Base-by-base conservation (phyloP, 192 early-diverging fungal genomes). In the Funneliformis mosseae region DNA sequence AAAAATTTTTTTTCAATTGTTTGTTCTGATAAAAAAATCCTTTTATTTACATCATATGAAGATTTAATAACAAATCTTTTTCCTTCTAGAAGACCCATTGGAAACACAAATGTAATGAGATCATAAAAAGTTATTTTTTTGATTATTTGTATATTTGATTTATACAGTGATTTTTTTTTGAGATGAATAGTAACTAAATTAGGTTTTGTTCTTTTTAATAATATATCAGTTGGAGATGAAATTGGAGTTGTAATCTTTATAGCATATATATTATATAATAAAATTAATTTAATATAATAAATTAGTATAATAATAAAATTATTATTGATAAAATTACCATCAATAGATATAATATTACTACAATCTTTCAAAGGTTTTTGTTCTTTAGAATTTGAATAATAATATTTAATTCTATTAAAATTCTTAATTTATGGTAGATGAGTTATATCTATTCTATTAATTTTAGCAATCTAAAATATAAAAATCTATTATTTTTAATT, bases 151-250 rank as follows among this genome's bases (percentile, higher is more conserved):
- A 77, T 42, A 46, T 77, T 77, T 38, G 33, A 11, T 41, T 66
- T 77, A 18, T 43, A 77, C 0, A 62, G 76, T n/a, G 76, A 77
- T 21, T 45, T 77, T 8, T 66, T 77, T 42, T 66, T 62, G 7
- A 61, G 62, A 45, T 77, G 76, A 25, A 77, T 8, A n/a, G 48
- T 46, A n/a, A 48, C 39, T 33, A 66, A 28, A 33, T 33, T 11
- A 16, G 33, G 33, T 6, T 12, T 66, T 38, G 2, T 28, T 66
- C 28, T 14, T 33, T 66, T 90, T 89, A 45, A 79, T 81, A 16
- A 82, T 61, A 33, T 67, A 77, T 0, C 16, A 21, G 18, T 55
- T 6, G 50, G 50, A 21, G 0, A 18, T 55, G 14, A 5, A 55
- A 6, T 18, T 55, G 33, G 3, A 33, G 33, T 33, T 33, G 3